A percentile compares a stretch with the other conserved stretches of the same genome.
Conservation (phyloP, 2,329 filamentous ascomycete genomes). For the Didymella segeticola region DNA sequence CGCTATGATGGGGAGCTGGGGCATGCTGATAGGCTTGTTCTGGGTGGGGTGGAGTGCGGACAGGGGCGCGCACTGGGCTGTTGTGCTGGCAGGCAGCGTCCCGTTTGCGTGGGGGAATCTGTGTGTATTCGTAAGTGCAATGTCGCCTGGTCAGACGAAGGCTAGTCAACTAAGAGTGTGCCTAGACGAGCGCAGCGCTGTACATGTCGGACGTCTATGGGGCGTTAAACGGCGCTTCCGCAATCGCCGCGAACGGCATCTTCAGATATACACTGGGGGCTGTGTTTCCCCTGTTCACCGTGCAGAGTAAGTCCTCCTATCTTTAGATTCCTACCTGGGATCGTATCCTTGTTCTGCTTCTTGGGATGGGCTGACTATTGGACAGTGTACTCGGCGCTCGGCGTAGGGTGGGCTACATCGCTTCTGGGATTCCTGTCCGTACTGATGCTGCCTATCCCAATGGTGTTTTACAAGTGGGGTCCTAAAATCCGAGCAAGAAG, state of each 20-base stretch:
- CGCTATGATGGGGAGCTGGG: slow-evolving; percentile 64
- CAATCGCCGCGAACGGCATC: slow-evolving; percentile 48
- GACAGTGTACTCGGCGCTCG: slow-evolving; percentile 41
- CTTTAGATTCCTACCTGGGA: not conserved
- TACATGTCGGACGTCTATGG: slow-evolving; percentile 46
- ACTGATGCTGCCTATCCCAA: slow-evolving; percentile 39
- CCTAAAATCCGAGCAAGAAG: slow-evolving; percentile 14
- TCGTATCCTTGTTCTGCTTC: no score
- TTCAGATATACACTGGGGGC: slow-evolving; percentile 48
- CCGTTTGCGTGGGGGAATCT: slow-evolving; percentile 68
- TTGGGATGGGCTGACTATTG: not conserved
- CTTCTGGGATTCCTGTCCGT: slow-evolving; percentile 50
- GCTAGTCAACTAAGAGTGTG: not conserved
- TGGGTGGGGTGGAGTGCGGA: slow-evolving; percentile 67
- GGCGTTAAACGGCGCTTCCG: slow-evolving; percentile 41
- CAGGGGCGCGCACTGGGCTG: slow-evolving; percentile 57
- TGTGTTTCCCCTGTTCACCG: slow-evolving; percentile 46
- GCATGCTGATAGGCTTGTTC: slow-evolving; percentile 62
- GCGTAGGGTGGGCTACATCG: slow-evolving; percentile 49
- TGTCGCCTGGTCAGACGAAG: no score
- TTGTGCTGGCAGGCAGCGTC: slow-evolving; percentile 59
- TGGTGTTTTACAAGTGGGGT: slow-evolving; percentile 36
- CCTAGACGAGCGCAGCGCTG: slow-evolving; percentile 35
- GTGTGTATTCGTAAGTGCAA: slow-evolving; percentile 61
- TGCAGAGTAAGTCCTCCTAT: slow-evolving; percentile 37